Percentiles rank a stretch among this genome's conserved stretches.
phyloP scores from a whole-genome alignment of 371 early-diverging fungal species.

The Racocetra persica region DNA sequence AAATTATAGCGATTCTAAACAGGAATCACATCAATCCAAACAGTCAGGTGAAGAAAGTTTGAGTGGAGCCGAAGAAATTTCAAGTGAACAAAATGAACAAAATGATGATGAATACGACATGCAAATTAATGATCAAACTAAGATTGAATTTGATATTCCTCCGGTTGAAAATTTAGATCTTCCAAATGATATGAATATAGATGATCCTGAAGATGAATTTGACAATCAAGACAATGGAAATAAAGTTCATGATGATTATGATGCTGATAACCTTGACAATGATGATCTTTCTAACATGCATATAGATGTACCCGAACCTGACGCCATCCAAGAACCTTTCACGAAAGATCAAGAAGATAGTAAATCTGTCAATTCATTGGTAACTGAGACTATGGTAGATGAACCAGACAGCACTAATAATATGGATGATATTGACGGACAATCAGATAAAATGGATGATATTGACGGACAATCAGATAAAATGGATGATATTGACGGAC shows the following conservation, averaged over 20 bases:
- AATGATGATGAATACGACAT: constrained; percentile 55
- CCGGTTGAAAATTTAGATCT: constrained; percentile 56
- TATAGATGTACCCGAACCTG: constrained; percentile 53
- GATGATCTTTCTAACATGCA: constrained; percentile 47
- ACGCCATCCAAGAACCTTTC: constrained; percentile 58
- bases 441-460: too few species aligned
- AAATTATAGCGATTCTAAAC: constrained; percentile 55
- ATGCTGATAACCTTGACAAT: neutral
- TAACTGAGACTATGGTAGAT: neutral
- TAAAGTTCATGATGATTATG: constrained; percentile 42
- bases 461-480: too few species aligned
- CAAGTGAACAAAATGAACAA: constrained; percentile 47
- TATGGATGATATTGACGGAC: too few species aligned
- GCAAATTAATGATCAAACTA: constrained; percentile 51
- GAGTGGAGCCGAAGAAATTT: constrained; percentile 53
- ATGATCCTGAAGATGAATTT: constrained; percentile 50
- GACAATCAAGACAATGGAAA: constrained; percentile 57
- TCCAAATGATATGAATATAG: constrained; percentile 56
- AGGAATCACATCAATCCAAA: constrained; percentile 55
- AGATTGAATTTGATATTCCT: constrained; percentile 52
- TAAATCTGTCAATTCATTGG: constrained; percentile 17
- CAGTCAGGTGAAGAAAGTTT: constrained; percentile 58
- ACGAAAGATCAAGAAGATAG: constrained; percentile 57
- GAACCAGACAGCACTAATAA: constrained; percentile 49
- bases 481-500: too few species aligned